phyloP scores from a whole-genome alignment of 805 yeast genomes.

The Yarrowia osloensis region DNA sequence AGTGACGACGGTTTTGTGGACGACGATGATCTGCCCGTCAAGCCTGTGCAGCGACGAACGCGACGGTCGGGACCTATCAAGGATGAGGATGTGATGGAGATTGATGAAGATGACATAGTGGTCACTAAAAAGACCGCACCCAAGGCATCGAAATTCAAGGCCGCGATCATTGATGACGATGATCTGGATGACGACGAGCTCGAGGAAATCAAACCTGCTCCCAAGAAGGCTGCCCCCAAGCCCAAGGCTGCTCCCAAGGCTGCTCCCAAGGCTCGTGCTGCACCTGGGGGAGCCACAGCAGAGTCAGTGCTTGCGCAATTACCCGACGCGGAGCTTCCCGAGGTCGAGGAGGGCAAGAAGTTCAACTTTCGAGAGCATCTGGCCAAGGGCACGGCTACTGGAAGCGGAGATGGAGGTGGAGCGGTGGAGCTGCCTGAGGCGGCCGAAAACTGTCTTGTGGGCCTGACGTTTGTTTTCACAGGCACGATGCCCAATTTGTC shows the following conservation, averaged over 20 bases:
- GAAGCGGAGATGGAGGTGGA: slow-evolving; percentile 33
- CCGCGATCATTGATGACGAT: slow-evolving; percentile 4
- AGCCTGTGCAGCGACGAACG: slow-evolving; percentile 13
- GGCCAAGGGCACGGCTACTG: slow-evolving; percentile 43
- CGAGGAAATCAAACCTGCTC: slow-evolving; percentile 19
- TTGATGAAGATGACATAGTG: slow-evolving; percentile 17
- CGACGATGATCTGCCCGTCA: slow-evolving; percentile 1
- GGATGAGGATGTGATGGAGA: slow-evolving; percentile 18
- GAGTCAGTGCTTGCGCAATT: slow-evolving; percentile 61
- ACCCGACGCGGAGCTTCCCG: slow-evolving; percentile 71
- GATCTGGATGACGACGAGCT: slow-evolving; percentile 22
- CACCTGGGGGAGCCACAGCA: slow-evolving; percentile 45
- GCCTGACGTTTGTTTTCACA: slow-evolving; percentile 89
- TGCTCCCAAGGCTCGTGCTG: slow-evolving; percentile 14
- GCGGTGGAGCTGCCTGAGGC: slow-evolving; percentile 70
- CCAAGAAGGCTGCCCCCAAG: slow-evolving; percentile 18
- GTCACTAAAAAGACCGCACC: neutral
- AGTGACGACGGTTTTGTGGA: slow-evolving; percentile 19
- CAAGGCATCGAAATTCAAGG: neutral
- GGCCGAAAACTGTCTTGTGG: slow-evolving; percentile 79
- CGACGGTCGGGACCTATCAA: slow-evolving; percentile 8
- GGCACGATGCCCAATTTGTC: slow-evolving; percentile 82
- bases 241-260: slow-evolving; percentile 27
- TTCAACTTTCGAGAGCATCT: slow-evolving; percentile 61
- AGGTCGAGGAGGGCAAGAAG: slow-evolving; percentile 50